A percentile compares a stretch with the other conserved stretches of the same genome.
phyloP scores from a whole-genome alignment of 345 rosid species.

The Camelina laxa region DNA sequence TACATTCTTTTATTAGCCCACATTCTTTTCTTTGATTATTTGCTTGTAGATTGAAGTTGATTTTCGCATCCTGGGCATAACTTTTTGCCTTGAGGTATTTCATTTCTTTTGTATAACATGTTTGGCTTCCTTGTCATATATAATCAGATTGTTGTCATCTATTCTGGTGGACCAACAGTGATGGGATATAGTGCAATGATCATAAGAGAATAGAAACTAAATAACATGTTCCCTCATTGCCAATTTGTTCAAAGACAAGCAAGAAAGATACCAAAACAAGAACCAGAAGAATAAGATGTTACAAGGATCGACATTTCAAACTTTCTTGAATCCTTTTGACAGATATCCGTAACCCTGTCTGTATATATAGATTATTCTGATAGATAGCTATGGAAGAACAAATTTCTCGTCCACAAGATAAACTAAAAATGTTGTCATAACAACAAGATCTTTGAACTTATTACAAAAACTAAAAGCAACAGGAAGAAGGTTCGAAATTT shows the following conservation, averaged over 20 bases:
- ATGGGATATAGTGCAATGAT: not conserved
- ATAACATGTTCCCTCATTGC: not conserved
- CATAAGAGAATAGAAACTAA: not conserved
- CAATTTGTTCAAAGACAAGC: not conserved
- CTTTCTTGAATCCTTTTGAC: too few relatives aligned
- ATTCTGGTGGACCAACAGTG: not conserved
- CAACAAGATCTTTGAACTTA: conserved; percentile 2
- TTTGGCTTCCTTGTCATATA: not conserved
- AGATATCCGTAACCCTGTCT: not conserved
- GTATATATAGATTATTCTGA: not conserved
- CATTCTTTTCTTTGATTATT: conserved; percentile 35
- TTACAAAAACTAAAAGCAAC: conserved; percentile 17
- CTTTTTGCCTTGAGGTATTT: not conserved
- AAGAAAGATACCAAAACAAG: too few relatives aligned
- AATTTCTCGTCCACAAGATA: not conserved
- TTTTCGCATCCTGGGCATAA: conserved; percentile 7
- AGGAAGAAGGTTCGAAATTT: conserved; percentile 5
- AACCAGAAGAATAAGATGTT: too few relatives aligned
- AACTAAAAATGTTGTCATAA: conserved; percentile 14
- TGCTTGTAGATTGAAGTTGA: conserved; percentile 10
- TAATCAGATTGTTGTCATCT: conserved; percentile 4
- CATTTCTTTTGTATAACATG: conserved; percentile 1
- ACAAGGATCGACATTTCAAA: too few relatives aligned
- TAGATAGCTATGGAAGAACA: not conserved
- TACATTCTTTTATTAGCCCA: not conserved